Base-by-base conservation (phyloP, 495 filamentous ascomycete species). In the Barbatosphaeria neglecta region DNA sequence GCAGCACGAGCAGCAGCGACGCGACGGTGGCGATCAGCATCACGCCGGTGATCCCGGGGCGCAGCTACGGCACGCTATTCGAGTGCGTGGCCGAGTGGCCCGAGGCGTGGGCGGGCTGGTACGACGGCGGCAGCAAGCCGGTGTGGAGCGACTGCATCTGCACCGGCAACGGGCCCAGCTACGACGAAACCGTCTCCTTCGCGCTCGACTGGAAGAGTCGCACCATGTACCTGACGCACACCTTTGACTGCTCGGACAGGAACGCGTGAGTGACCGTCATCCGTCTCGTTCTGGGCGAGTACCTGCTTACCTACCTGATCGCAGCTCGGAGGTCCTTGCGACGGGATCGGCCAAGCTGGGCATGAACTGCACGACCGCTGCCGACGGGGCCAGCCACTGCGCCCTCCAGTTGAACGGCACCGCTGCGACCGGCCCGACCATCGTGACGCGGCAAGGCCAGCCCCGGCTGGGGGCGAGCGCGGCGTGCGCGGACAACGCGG, bases 121-220 rank as follows among this genome's bases (percentile, higher is more conserved):
- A 60, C 22, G 45, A 54, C 44, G 60, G 59, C 7, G 56, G 52
- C 2, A 57, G 43, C 18, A 56, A 60, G 22, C 54, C 63, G 37
- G 58, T 68, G 25, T 68, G 65, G 65, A 56, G 57, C 19, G 65
- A 68, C 37, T 68, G 65, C 48, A 68, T 68, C 49, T 65, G 57
- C 54, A 64, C 62, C 10, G 65, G 63, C 0, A 59, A 64, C 7
- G 67, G 66, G 2, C 38, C 44, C 1, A 60, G 53, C 1, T 46
- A 46, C 9, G 61, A 69, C 48, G 58, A 56, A 6, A 58, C 65
- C 3, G 58, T 69, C 4, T 54, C 63, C 0, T 63, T 66, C 37
- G 58, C 65, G 1, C 20, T 62, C 4, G 65, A 68, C 37, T 66
- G 61, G 65, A 62, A 62, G 41, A 65, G 50, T 13, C 61, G 55